Evolutionary conservation across 192 early-diverging fungal species (phyloP), one percentile per base, ranked within the genome.

Genomic region (Lunasporangiospora selenospora): DNA sequence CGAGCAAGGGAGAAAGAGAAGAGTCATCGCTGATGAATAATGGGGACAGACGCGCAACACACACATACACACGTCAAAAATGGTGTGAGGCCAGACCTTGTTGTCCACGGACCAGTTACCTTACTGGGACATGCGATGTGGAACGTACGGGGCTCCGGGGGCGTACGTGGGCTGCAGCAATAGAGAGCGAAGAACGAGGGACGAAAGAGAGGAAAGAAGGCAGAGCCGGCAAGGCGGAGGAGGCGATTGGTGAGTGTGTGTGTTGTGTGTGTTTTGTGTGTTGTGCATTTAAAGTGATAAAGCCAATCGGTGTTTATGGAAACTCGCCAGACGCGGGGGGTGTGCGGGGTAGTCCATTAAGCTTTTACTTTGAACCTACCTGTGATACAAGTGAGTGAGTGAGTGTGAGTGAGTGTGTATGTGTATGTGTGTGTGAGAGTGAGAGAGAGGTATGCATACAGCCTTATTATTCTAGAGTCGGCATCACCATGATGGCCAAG

Each of bases 101-200:
- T 15, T 26, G 24, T 26, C 45, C 45, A 47, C 45, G 45, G 45
- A 47, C 45, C 45, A 47, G 29, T 47, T 21, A 26, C 45, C 45
- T 13, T 27, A 47, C 23, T 47, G 23, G 45, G 45, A 47, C 45
- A 47, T 47, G 45, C 45, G 45, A 47, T 27, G 16, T 10, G 37
- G n/a, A n/a, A n/a, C n/a, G n/a, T n/a, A n/a, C n/a, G n/a, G n/a
- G n/a, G n/a, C n/a, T n/a, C n/a, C 15, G 37, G 37, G 37, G 15
- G 37, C 15, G 37, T 38, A 38, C 37, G 37, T 38, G 37, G 37
- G 37, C 15, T 38, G 7, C 7, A 38, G 9, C 41, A n/a, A 21
- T 43, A 21, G 41, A n/a, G 23, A 21, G 41, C n/a, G 23, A 43
- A n/a, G n/a, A 21, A 43, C 18, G 18, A 43, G 18, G n/a, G 41